Evolutionary conservation across 257 asterid species (phyloP), one percentile per base, ranked within the genome.

Genomic region (Orobanche coerulescens): DNA sequence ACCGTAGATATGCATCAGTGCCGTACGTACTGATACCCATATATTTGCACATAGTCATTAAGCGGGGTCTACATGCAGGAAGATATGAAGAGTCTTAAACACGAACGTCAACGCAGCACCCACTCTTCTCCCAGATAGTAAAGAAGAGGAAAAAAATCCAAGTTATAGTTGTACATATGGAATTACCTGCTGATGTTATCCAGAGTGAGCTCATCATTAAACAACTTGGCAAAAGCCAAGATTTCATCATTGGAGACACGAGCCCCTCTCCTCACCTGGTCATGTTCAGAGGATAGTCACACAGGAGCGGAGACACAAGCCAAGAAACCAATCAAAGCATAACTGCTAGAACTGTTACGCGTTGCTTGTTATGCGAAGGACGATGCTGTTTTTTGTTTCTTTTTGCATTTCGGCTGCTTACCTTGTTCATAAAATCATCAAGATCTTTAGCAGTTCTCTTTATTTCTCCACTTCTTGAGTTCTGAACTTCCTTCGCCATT

Each of bases 401-500:
- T n/a, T 55, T 9, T 37, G 37, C 56, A 19, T 36, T 46, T 10
- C 26, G 56, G 50, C 57, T 63, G 51, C 87, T 73, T 62, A 86
- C 98, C 86, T 74, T 89, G 82, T 69, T 80, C 81, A 93, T 76
- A 71, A 93, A 89, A 58, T 78, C 88, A 84, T 93, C 95, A 71
- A 89, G 95, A 86, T 93, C 98, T 77, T 84, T 96, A 12, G 97
- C 98, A 39, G 98, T 93, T 78, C 80, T 79, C 87, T 80, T 93
- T 31, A 73, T 44, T 61, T 88, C 95, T 60, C 97, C 98, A 73
- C 95, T 89, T 68, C 88, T 79, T 42, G 95, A 82, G 78, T 73
- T 84, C 71, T 93, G 94, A 64, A 93, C 92, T 81, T 93, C 97
- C 78, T 87, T 93, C 11, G 98, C 98, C 98, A 93, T 93, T 77